phyloP scores from a whole-genome alignment of 1,139 yeast genomes.

The Suhomyces bolitotheri region DNA sequence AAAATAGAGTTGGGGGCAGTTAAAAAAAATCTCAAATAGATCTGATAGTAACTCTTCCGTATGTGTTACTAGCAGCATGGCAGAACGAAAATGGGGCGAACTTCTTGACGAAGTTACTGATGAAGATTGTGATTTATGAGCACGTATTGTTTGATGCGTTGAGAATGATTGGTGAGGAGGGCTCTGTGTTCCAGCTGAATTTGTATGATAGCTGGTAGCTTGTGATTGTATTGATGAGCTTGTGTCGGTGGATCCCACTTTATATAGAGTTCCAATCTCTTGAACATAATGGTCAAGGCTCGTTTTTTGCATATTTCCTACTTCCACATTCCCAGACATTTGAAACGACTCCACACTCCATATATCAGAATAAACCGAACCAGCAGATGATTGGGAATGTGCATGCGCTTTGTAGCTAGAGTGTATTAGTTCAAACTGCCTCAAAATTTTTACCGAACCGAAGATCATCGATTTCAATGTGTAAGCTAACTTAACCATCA shows the following conservation, averaged over 20 bases:
- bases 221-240: conserved; percentile 1
- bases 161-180: neutral
- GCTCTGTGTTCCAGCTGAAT: neutral
- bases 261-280: conserved; percentile 9
- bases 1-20: conserved; percentile 39
- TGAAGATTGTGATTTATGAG: conserved; percentile 8
- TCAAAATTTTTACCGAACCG: conserved; percentile 32
- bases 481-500: conserved; percentile 26
- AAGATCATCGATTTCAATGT: conserved; percentile 32
- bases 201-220: neutral
- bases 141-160: neutral
- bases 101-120: conserved; percentile 9
- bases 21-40: conserved; percentile 36
- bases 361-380: conserved; percentile 14
- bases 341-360: conserved; percentile 13
- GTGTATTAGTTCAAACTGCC: conserved; percentile 22
- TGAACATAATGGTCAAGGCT: conserved; percentile 16
- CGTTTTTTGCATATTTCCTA: conserved; percentile 11
- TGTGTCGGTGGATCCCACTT: conserved; percentile 5
- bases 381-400: conserved; percentile 10
- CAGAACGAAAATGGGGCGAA: conserved; percentile 5
- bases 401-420: conserved; percentile 4
- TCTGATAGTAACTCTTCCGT: conserved; percentile 30
- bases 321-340: conserved; percentile 4
- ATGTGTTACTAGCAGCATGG: conserved; percentile 6